Evolutionary conservation across 169 alveolate genomes (phyloP), one percentile per base, ranked within the genome.

Genomic region (Cryptosporidium sp.): DNA sequence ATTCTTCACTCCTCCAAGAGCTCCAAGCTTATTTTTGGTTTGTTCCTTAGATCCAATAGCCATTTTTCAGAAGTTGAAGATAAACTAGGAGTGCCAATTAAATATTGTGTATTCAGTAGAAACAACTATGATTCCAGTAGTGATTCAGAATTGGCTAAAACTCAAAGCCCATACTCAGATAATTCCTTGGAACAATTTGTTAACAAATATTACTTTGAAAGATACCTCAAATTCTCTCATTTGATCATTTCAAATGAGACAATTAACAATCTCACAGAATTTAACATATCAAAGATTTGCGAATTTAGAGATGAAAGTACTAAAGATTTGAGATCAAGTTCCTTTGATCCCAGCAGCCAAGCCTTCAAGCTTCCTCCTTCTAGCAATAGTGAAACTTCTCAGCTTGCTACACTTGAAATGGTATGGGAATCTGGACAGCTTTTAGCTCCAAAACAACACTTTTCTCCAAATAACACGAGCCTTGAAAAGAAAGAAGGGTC

Each of bases 391-490:
- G 75, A 80, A 29, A 80, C 75, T 9, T 80, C 89, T 39, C 89
- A 80, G 29, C 75, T 80, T 16, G 89, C 89, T 14, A 60, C 89
- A 1, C 70, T 80, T 18, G 89, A 80, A 48, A 80, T 80, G 73
- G 89, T 80, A 4, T 80, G 89, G 89, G 89, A 80, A 26, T 80
- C 89, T 26, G 89, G 89, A 35, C 89, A 80, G 68, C 75, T 80
- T 26, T 58, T 80, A 9, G 89, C 89, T 35, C 89, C 89, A 26
- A 80, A 80, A 60, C 86, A 73, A 12, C 75, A 62, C 35, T 35
- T 65, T 12, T 62, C 75, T 0, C 65, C 75, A 35, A 80, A 80
- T 8, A 61, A 61, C 5, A 16, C 52, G 18, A 37, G 56, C 52
- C 33, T 53, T 23, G 86, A 73, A 10, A 80, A 10, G 56, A 65